Evolutionary conservation across 2,329 filamentous ascomycete genomes (phyloP).

Genomic region (Fusarium sp.): DNA sequence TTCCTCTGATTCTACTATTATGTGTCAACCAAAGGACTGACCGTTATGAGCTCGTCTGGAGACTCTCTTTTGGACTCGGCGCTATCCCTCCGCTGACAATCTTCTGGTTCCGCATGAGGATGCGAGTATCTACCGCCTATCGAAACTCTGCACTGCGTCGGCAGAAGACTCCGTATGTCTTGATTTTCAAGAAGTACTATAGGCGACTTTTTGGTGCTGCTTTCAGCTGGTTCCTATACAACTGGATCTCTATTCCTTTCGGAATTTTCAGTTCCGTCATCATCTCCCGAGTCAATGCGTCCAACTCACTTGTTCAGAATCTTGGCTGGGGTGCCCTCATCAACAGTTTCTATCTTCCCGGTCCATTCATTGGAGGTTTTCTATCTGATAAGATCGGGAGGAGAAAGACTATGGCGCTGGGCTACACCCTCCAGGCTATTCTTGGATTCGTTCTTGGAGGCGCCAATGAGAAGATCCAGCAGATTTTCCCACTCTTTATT

Average conservation of each 20-base stretch:
- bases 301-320: conserved; percentile 6
- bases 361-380: not conserved
- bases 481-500: not conserved
- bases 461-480: not conserved
- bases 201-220: not conserved
- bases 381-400: not conserved
- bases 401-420: not conserved
- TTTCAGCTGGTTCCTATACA: conserved; percentile 6
- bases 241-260: conserved; percentile 9
- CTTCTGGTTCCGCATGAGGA: conserved; percentile 14
- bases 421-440: not conserved
- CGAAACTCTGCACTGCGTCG: conserved; percentile 2
- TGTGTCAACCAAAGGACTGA: not conserved
- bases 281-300: not conserved
- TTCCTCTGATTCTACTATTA: not conserved
- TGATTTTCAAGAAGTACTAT: conserved; percentile 10
- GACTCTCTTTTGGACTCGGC: not conserved
- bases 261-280: conserved; percentile 10
- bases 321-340: conserved; percentile 3
- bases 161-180: not conserved
- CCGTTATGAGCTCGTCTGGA: not conserved
- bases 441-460: not conserved
- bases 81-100: conserved; percentile 1
- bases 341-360: not conserved
- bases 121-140: not conserved